Evolutionary conservation across 352 stramenopile species (phyloP), one percentile per base, ranked within the genome.

Genomic region (Globisporangium radiosum): DNA sequence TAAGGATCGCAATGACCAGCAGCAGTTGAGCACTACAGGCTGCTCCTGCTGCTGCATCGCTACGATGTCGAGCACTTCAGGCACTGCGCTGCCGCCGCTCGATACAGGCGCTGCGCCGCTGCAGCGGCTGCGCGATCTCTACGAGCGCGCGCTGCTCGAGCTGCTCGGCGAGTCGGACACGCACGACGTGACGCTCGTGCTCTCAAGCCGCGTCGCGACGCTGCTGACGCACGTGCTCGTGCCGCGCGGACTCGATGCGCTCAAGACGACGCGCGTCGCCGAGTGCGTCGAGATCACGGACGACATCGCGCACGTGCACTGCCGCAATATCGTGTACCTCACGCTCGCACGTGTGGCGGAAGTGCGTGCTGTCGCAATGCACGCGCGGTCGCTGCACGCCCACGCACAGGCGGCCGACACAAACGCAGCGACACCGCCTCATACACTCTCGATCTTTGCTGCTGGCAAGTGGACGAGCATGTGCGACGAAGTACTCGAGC

Each of bases 181-280:
- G 4, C 56, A 54, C 14, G 66, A 68, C 40, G 69, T 83, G 57
- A 76, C 75, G 38, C 65, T 87, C 37, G 77, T 90, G 65, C 65
- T 87, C 47, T 67, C 75, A 17, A 78, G 75, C 42, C 73, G 80
- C 3, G 52, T 90, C 33, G 75, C 73, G 36, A 70, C 74, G 57
- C 65, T 90, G 51, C 66, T 90, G 40, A 79, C 77, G 36, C 76
- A 89, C 54, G 70, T 90, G 47, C 80, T 87, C 39, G 66, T 81
- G 5, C 51, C 33, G 13, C 57, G 73, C 43, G 80, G 77, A 10
- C 62, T 81, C 3, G 60, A 68, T 2, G 54, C 82, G 4, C 65
- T 80, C 42, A 72, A 73, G 55, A 58, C 47, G 15, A 54, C 64
- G 52, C 58, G 69, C 50, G 66, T 84, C 11, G 63, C 70, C 19